Evolutionary conservation across 768 basidiomycete species (phyloP), one percentile per base, ranked within the genome.

Genomic region (Mycena indigotica): DNA sequence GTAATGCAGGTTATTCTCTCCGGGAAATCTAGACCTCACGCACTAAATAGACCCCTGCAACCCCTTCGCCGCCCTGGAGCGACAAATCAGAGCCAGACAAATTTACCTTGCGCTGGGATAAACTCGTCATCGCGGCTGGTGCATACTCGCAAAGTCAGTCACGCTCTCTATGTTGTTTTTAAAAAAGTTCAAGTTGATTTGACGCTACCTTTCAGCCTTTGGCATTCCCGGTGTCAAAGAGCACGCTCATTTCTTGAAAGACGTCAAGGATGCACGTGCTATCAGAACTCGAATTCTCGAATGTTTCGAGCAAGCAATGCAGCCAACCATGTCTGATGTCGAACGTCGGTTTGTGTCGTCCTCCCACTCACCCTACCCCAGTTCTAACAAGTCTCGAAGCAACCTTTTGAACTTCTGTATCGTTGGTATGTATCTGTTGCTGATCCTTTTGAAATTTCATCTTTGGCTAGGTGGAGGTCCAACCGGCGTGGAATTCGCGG

Each of bases 251-350:
- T 93, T 95, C 69, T 72, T 94, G 19, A 93, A 93, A 70, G 86
- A 92, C 57, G 84, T 92, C 52, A 80, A 82, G 50, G 89, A 92
- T 65, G 89, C 91, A 1, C 78, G 89, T 29, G 78, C 77, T 4
- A 93, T 93, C 62, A 80, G 89, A 32, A 76, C 80, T 10, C 81
- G 87, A 16, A 84, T 92, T 28, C 75, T 93, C n/a, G 90, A 90
- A 72, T 89, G 88, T 68, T 92, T 95, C 57, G 93, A 95, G 67
- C 89, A 92, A 65, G 93, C 93, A 2, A 87, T 86, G 63, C 88
- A 92, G 63, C 93, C 93, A 0, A 85, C 80, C 1, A 73, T 92
- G 15, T 84, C 88, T 1, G 92, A 93, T 56, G 73, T 82, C 35
- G 85, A 95, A 62, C 83, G 90, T 49, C 62, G 66, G 46, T 57